Conservation (phyloP, 140 eudicot species). For the Anethum foeniculum region DNA sequence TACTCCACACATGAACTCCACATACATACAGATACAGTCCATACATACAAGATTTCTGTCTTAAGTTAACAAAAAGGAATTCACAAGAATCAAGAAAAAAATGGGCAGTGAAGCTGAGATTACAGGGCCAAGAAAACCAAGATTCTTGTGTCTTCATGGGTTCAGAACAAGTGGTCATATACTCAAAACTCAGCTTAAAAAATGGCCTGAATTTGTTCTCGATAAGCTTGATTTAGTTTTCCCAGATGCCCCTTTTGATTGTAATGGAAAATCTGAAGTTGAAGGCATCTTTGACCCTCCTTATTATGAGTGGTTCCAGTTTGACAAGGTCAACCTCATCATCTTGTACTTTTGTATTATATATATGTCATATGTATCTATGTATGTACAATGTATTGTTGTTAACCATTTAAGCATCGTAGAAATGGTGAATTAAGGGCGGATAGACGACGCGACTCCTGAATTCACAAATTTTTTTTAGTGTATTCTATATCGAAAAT, state of each 20-base stretch:
- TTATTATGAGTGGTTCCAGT: conserved; percentile 53
- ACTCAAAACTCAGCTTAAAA: conserved; percentile 32
- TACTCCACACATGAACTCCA: not conserved
- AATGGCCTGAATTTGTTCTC: conserved; percentile 40
- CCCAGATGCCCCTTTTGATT: conserved; percentile 39
- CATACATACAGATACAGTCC: not conserved
- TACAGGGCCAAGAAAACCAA: conserved; percentile 13
- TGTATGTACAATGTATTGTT: no score
- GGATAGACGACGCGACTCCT: no score
- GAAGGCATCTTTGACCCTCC: conserved; percentile 60
- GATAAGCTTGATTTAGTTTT: conserved; percentile 36
- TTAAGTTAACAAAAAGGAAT: not conserved
- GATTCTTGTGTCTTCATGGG: conserved; percentile 47
- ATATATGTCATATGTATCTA: no score
- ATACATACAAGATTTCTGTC: not conserved
- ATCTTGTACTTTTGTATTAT: not conserved
- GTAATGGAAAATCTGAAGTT: conserved; percentile 42
- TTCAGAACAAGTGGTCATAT: conserved; percentile 50
- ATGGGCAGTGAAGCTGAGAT: conserved; percentile 2
- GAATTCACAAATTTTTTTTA: no score
- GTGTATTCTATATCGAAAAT: no score
- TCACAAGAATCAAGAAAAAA: not conserved
- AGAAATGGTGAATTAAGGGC: no score
- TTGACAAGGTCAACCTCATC: conserved; percentile 25
- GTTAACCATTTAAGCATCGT: no score